phyloP scores from a whole-genome alignment of 768 basidiomycete genomes.

The Holtermanniella nyarrowii region DNA sequence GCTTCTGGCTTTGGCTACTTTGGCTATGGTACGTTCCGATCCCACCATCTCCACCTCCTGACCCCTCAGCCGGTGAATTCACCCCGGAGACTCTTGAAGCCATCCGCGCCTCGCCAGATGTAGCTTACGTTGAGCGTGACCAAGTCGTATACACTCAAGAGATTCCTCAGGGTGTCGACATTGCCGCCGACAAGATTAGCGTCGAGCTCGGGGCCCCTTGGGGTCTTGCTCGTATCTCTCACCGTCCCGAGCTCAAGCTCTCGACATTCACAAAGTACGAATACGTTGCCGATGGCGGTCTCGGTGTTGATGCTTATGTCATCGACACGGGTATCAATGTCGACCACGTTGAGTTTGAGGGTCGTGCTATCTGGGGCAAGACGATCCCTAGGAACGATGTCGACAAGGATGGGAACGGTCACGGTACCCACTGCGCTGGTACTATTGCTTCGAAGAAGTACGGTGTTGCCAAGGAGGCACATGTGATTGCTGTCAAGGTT shows the following conservation, averaged over 20 bases:
- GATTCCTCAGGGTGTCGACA: slow-evolving; percentile 31
- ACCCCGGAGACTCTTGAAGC: slow-evolving; percentile 57
- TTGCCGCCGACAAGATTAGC: slow-evolving; percentile 13
- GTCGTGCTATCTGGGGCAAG: slow-evolving; percentile 65
- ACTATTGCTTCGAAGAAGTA: slow-evolving; percentile 89
- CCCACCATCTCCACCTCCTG: neutral
- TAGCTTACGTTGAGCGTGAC: slow-evolving; percentile 85
- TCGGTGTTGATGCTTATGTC: slow-evolving; percentile 76
- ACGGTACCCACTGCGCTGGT: slow-evolving; percentile 88
- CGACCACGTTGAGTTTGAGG: slow-evolving; percentile 73
- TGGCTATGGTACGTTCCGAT: slow-evolving; percentile 34
- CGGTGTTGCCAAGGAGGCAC: slow-evolving; percentile 90
- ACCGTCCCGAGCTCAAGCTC: slow-evolving; percentile 64
- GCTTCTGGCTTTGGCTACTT: slow-evolving; percentile 55
- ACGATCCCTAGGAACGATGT: slow-evolving; percentile 74
- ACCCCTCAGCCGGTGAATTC: slow-evolving; percentile 56
- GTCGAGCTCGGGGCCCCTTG: slow-evolving; percentile 41
- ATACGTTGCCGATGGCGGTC: slow-evolving; percentile 61
- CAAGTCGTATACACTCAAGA: slow-evolving; percentile 76
- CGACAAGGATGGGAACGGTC: slow-evolving; percentile 89
- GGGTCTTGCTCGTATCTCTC: slow-evolving; percentile 93
- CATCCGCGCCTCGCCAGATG: slow-evolving; percentile 75
- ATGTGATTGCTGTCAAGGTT: slow-evolving; percentile 45
- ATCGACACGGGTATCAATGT: slow-evolving; percentile 61
- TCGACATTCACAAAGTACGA: slow-evolving; percentile 75